Base-by-base conservation (phyloP, 768 basidiomycete genomes). In the Phylloporus arenicola region DNA sequence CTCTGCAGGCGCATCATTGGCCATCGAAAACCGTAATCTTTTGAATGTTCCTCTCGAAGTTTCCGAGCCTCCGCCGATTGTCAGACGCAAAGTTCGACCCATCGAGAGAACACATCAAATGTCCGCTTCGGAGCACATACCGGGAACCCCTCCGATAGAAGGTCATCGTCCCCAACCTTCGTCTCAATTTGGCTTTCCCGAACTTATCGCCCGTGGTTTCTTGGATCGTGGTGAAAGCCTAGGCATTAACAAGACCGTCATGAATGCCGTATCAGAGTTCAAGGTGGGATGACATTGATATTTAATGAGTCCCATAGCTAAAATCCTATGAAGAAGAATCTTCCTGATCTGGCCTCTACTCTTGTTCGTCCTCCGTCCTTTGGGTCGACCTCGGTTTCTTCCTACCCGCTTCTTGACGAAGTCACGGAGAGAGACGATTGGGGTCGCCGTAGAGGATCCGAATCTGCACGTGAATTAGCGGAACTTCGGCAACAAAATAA, bases 201-300 rank as follows among this genome's bases (percentile, higher is more conserved):
- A 92, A 58, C 73, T 83, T 59, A 73, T 90, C 54, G 78, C 89
- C 1, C 76, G 84, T 44, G 83, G 86, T 19, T 67, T 92, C 43
- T 58, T 89, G 53, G 88, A 92, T 63, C 75, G 81, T 17, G 82
- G 87, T 24, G 88, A 90, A 69, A 86, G 79, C 52, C 69, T 90
- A 25, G 86, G 88, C n/a, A 86, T 90, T 52, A 91, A 91, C 65
- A 88, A 82, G 68, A 87, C 86, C 0, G 70, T 91, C 17, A 81
- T 86, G 79, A 87, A 77, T 63, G 88, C 88, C 0, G 84, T 92
- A 3, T 79, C 83, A 6, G 89, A 89, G 65, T 68, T 87, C 35
- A 82, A 79, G 68, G 92, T 88, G 57, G 59, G 78, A 60, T 38
- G n/a, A 3, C 31, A 42, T 30, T n/a, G 46, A 29, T 19, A 11